Base-by-base conservation (phyloP, 805 yeast genomes). In the Yamadazyma olivae region DNA sequence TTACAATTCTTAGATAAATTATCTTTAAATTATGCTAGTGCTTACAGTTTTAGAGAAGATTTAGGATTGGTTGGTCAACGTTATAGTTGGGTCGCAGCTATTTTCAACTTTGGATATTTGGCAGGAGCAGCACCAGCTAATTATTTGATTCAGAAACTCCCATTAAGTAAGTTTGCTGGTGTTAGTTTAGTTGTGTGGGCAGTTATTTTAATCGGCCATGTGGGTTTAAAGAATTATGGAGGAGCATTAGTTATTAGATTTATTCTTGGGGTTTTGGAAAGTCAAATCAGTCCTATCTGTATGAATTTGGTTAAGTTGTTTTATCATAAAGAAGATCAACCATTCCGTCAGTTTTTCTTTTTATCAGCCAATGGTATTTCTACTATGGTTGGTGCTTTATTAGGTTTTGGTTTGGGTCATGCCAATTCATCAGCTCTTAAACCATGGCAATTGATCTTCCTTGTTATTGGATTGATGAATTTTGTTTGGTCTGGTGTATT, bases 221-320 rank as follows among this genome's bases (percentile, higher is more conserved):
- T 57, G 22, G 68, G 62, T 9, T 58, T 61, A 30, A 60, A 42
- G 14, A 60, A 51, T 41, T 66, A 60, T 39, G 62, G 54, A 3
- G 59, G 65, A 6, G 41, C 63, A 19, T 44, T 61, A 25, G 61
- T 57, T 6, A 47, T 61, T 13, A 42, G 70, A 28, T 61, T 62
- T 35, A 27, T 65, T 6, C 49, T 66, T 32, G 83, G 83, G 2
- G 43, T 53, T 14, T 50, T 59, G 33, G 70, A 64, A 43, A 63
- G 67, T 7, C 54, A 61, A 15, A 54, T 61, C 27, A 48, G 58
- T 6, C 62, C 73, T 13, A 38, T 56, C 18, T 61, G 57, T 38
- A 58, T 67, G 46, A 52, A 54, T 41, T 47, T 66, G 33, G 55
- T 61, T 25, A 50, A 61, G 30, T 48, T 49, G 34, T 64, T 57